Conservation (phyloP, 2,329 filamentous ascomycete genomes). For the Penicillium sp. region DNA sequence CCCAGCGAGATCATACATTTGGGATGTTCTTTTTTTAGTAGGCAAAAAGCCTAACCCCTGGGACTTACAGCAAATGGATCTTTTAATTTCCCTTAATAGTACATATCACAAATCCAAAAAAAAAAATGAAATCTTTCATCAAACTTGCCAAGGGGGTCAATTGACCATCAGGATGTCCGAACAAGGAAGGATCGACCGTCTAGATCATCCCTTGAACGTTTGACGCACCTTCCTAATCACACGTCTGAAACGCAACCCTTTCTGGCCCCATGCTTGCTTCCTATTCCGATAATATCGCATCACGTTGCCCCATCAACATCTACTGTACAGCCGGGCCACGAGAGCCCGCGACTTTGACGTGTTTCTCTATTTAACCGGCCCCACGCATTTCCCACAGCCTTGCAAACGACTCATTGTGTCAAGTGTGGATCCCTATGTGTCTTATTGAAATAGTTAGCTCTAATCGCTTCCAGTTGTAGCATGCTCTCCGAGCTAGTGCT, state of each 20-base stretch:
- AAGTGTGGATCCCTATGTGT: not conserved
- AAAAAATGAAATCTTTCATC: not conserved
- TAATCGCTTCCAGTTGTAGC: not conserved
- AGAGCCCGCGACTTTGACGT: not conserved
- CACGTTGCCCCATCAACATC: constrained; percentile 3
- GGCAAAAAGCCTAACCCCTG: not conserved
- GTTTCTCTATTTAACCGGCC: not conserved
- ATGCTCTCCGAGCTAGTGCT: not conserved
- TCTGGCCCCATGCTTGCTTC: not conserved
- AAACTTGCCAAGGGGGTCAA: constrained; percentile 15
- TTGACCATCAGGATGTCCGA: constrained; percentile 4
- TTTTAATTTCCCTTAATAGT: constrained; percentile 1
- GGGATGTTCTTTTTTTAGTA: not conserved
- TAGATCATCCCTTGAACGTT: constrained; percentile 17
- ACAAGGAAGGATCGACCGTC: constrained; percentile 20
- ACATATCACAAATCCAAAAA: constrained; percentile 16
- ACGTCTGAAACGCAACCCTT: constrained; percentile 19
- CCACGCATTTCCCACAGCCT: not conserved
- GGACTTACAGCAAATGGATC: not conserved
- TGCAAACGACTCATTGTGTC: not conserved
- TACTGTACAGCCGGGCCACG: not conserved
- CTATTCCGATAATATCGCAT: not conserved
- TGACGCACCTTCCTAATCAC: constrained; percentile 5
- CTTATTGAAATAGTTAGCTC: not conserved
- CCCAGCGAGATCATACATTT: not conserved